Evolutionary conservation across 441 rosid genomes (phyloP), one percentile per base, ranked within the genome.

Genomic region (Brassica hybrid): DNA sequence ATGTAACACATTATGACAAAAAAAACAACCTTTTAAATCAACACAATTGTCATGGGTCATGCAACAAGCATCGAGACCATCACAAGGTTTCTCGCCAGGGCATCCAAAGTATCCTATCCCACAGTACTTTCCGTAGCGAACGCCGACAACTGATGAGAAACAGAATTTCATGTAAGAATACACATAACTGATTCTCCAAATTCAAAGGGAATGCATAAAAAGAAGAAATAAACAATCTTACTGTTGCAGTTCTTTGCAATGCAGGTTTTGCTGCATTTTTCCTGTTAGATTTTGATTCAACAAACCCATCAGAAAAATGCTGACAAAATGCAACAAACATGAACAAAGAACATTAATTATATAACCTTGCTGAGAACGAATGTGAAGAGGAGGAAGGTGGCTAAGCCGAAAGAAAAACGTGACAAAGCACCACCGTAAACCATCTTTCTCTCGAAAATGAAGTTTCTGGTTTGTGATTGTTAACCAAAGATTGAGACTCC

Each of bases 11-110:
- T 0, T 7, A 34, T 34, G 38, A 34, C 38, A n/a, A n/a, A n/a
- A 2, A 36, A 36, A 36, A 0, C 43, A 30, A 30, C 34, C 34
- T n/a, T 78, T 78, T 21, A 48, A 0, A 60, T 1, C 64, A 56
- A 91, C 89, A 38, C 98, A 94, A 61, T 81, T 81, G 58, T 94
- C 98, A 67, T 92, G 98, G 52, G 80, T 85, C 94, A 94, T 92
- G 76, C 97, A 92, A 72, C 97, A 92, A 66, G 88, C 90, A 36
- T 92, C 97, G 25, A 94, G 97, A 10, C 82, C 94, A 72, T 94
- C 96, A 41, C 97, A 92, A 17, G 97, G 91, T 64, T 21, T 81
- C 83, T 91, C 94, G 14, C 94, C 91, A 0, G 87, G 90, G 63
- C 96, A 92, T 73, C 97, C 94, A 61, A 86, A 90, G 79, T 91